phyloP scores from a whole-genome alignment of 2,329 filamentous ascomycete genomes.

The Neospermospora avenae region DNA sequence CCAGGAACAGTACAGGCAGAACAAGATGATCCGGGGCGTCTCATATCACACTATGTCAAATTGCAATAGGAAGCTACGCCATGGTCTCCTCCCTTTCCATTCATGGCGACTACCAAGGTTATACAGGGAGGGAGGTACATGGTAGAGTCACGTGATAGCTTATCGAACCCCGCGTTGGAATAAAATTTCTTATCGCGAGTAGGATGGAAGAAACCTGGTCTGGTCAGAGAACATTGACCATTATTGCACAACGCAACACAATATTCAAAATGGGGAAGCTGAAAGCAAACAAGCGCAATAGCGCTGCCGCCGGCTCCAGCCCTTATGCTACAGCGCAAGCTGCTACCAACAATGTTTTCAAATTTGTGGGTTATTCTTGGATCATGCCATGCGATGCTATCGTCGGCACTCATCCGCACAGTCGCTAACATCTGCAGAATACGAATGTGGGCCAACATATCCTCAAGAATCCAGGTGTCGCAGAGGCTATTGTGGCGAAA shows the following conservation, averaged over 20 bases:
- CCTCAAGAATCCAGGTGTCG: constrained; percentile 85
- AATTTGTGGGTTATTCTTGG: constrained; percentile 53
- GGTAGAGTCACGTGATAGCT: neutral
- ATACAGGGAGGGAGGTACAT: too few relatives aligned
- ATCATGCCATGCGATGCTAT: too few relatives aligned
- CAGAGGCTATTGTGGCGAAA: constrained; percentile 80
- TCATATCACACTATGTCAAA: too few relatives aligned
- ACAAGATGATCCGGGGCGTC: too few relatives aligned
- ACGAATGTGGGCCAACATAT: constrained; percentile 65
- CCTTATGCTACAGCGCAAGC: constrained; percentile 34
- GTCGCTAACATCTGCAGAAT: constrained; percentile 38
- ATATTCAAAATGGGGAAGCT: constrained; percentile 33
- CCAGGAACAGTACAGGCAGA: too few relatives aligned
- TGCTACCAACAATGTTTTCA: constrained; percentile 78
- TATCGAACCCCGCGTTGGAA: neutral
- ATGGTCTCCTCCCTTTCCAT: too few relatives aligned
- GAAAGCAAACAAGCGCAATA: constrained; percentile 35
- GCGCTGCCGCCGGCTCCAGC: constrained; percentile 22
- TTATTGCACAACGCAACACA: neutral
- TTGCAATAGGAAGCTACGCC: too few relatives aligned
- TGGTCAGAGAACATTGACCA: neutral
- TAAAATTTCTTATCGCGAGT: neutral
- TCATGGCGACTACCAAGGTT: too few relatives aligned
- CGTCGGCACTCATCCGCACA: neutral
- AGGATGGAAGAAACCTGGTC: neutral